Evolutionary conservation across 495 filamentous ascomycete species (phyloP).

Genomic region (Parathielavia appendiculata): DNA sequence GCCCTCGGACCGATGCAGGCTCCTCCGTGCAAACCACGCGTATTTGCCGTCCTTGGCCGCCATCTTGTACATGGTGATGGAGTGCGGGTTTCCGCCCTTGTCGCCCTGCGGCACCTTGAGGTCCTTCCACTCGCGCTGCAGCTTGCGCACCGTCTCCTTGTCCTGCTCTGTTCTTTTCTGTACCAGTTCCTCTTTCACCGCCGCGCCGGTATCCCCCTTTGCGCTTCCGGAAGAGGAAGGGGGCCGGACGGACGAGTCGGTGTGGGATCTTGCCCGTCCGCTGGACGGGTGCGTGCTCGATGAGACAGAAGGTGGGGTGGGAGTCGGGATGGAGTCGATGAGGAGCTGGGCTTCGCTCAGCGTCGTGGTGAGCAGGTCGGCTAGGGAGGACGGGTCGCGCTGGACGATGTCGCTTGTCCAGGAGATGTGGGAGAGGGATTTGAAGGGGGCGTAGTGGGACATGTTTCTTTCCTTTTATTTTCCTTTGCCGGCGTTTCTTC

Average conservation of each 20-base stretch:
- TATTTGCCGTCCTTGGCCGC: constrained; percentile 73
- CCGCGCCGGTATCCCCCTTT: not conserved
- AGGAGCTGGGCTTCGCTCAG: constrained; percentile 63
- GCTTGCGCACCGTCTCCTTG: constrained; percentile 17
- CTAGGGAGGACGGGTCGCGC: constrained; percentile 46
- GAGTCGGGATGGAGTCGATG: constrained; percentile 65
- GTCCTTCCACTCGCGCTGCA: constrained; percentile 84
- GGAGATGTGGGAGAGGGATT: constrained; percentile 63
- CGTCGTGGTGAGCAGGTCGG: constrained; percentile 52
- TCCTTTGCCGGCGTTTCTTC: not conserved
- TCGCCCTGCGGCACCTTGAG: constrained; percentile 56
- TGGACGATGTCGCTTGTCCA: constrained; percentile 50
- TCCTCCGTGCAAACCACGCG: constrained; percentile 83
- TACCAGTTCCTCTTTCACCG: not conserved
- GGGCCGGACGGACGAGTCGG: constrained; percentile 28
- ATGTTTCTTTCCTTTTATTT: not conserved
- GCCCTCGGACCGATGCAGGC: constrained; percentile 53
- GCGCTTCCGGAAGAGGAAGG: not conserved
- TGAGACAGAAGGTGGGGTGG: constrained; percentile 10
- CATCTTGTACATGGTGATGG: constrained; percentile 74
- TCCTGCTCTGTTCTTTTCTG: not conserved
- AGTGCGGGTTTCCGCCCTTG: constrained; percentile 62
- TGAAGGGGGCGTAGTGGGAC: constrained; percentile 60
- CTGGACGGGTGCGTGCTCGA: not conserved
- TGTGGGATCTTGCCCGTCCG: constrained; percentile 28